Percentiles rank a stretch among this genome's conserved stretches.
phyloP scores from a whole-genome alignment of 1,284 basidiomycete genomes.

The Tetrapyrgos nigripes region DNA sequence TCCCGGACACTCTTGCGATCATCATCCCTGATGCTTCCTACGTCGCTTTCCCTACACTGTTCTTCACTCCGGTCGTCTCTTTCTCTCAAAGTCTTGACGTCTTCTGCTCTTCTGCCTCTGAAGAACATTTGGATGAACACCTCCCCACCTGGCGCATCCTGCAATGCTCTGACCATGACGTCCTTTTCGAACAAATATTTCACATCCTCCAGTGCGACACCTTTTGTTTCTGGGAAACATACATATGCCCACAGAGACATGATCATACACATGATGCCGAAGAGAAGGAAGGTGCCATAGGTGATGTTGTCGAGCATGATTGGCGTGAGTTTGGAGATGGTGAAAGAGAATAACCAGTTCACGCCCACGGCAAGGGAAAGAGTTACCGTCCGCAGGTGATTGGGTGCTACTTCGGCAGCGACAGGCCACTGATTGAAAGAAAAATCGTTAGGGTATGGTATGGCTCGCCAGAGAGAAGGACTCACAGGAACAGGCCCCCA shows the following conservation, averaged over 20 bases:
- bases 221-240: slow-evolving; percentile 52
- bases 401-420: slow-evolving; percentile 55
- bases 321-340: slow-evolving; percentile 55
- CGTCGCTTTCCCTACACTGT: slow-evolving; percentile 3
- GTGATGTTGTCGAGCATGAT: slow-evolving; percentile 54
- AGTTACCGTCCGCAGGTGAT: slow-evolving; percentile 50
- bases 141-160: slow-evolving; percentile 52
- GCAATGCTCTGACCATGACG: slow-evolving; percentile 44
- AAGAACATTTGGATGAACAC: slow-evolving; percentile 49
- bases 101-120: slow-evolving; percentile 35
- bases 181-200: slow-evolving; percentile 52
- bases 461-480: background rate
- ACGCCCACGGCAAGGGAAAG: slow-evolving; percentile 50
- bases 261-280: slow-evolving; percentile 51
- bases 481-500: slow-evolving; percentile 41
- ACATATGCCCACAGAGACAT: slow-evolving; percentile 53
- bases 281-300: slow-evolving; percentile 59
- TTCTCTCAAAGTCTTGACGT: slow-evolving; percentile 34
- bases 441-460: background rate
- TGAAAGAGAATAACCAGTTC: slow-evolving; percentile 57
- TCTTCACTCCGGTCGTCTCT: slow-evolving; percentile 6
- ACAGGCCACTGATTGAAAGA: slow-evolving; percentile 45
- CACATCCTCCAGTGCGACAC: slow-evolving; percentile 54
- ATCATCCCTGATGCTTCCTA: slow-evolving; percentile 5
- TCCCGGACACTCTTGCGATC: background rate